phyloP scores from a whole-genome alignment of 306 rosid species.

The Fragaria ananassa region DNA sequence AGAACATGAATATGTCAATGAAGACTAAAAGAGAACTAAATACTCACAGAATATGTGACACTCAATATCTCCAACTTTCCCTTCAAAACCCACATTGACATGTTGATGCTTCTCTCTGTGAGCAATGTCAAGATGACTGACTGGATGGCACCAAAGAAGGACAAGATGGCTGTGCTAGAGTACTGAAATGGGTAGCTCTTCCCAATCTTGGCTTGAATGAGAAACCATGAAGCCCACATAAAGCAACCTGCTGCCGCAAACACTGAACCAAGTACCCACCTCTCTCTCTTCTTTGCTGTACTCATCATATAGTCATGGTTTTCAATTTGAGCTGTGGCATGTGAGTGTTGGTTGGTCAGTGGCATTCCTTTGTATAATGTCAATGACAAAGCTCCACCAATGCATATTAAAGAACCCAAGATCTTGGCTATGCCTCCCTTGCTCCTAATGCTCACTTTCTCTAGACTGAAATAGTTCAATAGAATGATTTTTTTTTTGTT shows the following conservation, averaged over 20 bases:
- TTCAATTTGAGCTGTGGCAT: conserved; percentile 4
- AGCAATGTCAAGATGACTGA: conserved; percentile 52
- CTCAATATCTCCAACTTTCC: conserved; percentile 57
- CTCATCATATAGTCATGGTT: conserved; percentile 2
- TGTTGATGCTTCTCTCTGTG: conserved; percentile 38
- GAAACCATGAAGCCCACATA: conserved; percentile 91
- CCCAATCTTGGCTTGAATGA: conserved; percentile 69
- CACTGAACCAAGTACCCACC: conserved; percentile 62
- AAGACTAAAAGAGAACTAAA: background rate
- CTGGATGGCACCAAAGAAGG: conserved; percentile 66
- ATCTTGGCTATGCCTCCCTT: conserved; percentile 67
- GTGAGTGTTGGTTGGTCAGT: conserved; percentile 33
- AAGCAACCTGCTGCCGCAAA: conserved; percentile 50
- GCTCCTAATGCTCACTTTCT: conserved; percentile 58
- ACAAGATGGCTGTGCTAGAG: conserved; percentile 76
- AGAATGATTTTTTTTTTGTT: background rate
- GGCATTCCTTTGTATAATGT: conserved; percentile 69
- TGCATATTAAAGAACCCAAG: conserved; percentile 50
- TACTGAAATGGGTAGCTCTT: conserved; percentile 64
- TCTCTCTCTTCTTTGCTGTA: conserved; percentile 28
- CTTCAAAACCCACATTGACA: conserved; percentile 57
- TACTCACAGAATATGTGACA: conserved; percentile 66
- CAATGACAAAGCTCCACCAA: conserved; percentile 60
- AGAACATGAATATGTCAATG: background rate
- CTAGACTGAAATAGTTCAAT: conserved; percentile 46